A percentile compares a stretch with the other conserved stretches of the same genome.
phyloP scores from a whole-genome alignment of 208 protist species.

The Crithidia brevicula region DNA sequence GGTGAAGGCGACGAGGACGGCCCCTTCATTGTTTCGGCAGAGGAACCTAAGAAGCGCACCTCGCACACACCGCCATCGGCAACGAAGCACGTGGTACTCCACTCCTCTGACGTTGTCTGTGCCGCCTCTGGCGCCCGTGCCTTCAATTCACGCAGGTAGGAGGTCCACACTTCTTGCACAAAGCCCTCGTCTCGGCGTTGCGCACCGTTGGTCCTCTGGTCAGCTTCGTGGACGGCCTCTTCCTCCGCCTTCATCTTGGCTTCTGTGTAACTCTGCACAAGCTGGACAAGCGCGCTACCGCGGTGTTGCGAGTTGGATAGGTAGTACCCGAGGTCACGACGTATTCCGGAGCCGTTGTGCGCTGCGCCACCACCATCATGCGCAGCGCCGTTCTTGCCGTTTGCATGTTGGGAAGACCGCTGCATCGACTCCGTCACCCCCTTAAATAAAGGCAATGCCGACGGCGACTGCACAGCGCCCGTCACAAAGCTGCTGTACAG shows the following conservation, averaged over 20 bases:
- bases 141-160: conserved; percentile 20
- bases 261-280: conserved; percentile 31
- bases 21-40: not conserved
- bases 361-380: too few species aligned
- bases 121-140: not conserved
- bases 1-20: not conserved
- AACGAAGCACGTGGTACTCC: too few species aligned
- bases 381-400: too few species aligned
- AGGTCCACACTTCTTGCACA: conserved; percentile 15
- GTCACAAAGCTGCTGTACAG: conserved; percentile 27
- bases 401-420: not conserved
- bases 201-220: not conserved
- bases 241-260: not conserved
- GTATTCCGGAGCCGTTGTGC: not conserved
- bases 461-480: not conserved
- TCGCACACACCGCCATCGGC: conserved; percentile 21
- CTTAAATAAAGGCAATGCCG: not conserved
- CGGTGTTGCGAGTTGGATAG: conserved; percentile 4
- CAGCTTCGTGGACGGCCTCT: not conserved
- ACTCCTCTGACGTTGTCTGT: not conserved
- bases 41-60: conserved; percentile 17
- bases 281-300: conserved; percentile 18
- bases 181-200: conserved; percentile 2
- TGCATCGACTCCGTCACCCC: not conserved
- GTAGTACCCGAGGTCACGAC: conserved; percentile 28